Base-by-base conservation (phyloP, 164 flowering plant species). In the Saururus chinensis region DNA sequence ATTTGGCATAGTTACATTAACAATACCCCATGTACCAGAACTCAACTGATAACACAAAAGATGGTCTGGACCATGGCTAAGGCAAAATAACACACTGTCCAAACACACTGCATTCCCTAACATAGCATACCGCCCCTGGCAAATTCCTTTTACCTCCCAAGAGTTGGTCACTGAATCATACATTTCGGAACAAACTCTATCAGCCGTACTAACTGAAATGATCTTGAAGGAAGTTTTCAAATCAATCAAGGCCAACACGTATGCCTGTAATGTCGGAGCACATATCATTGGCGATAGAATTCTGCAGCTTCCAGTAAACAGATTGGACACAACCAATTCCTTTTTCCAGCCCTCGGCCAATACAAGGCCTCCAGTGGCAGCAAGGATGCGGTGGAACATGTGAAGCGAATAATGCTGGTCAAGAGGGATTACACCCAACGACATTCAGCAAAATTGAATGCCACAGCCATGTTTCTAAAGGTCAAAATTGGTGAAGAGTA, bases 281-380 rank as follows among this genome's bases (percentile, higher is more conserved):
- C 62, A 58, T 61, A 63, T 19, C 71, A 68, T 58, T 6, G 71
- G 66, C 14, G 71, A 66, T 37, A 68, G 14, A 19, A 40, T 42
- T 41, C 41, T 26, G 66, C 10, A 62, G 37, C 56, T 37, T 56
- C 35, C 57, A 1, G 66, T 61, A 40, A 67, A 67, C 37, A 62
- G 65, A 61, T 67, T 67, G 12, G 35, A 48, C 9, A 67, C 61
- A 1, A 61, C 37, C 12, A 49, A 20, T 0, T 66, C 57, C 4
- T 66, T 66, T 9, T 68, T 62, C 19, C 65, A 24, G 42, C 62
- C 62, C 40, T 61, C 71, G 7, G 71, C 71, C 37, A 68, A 23
- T 20, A 68, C 66, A 16, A 68, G 71, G 9, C 65, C 51, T 1
- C 61, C 70, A 49, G 35, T 48, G 22, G 70, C 66, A 68, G 53